These are phyloP conservation scores for Coemansia sp. DNA, from an alignment of 192 early-diverging fungal genomes.

Conservation along the genomic window DNA sequence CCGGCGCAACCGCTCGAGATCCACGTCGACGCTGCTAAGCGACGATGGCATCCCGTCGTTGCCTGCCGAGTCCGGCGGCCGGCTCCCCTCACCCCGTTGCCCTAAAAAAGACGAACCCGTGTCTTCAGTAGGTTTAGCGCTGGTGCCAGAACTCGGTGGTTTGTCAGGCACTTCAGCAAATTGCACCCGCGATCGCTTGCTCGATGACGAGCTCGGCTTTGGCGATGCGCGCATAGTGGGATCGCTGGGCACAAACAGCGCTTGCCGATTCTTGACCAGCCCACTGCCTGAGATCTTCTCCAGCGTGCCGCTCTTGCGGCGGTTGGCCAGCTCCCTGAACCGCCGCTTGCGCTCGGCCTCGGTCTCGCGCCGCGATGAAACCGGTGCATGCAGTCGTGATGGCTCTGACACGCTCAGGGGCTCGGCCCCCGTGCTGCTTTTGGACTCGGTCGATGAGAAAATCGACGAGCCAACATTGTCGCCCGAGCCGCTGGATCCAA, in stretches of 20 bases:
- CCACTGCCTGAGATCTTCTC: conserved; percentile 46
- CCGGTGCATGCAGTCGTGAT: not conserved
- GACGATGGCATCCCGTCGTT: conserved; percentile 18
- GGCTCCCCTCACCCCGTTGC: conserved; percentile 39
- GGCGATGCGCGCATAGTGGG: conserved; percentile 3
- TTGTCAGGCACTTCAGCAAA: conserved; percentile 7
- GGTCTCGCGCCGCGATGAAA: conserved; percentile 12
- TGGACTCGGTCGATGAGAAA: conserved; percentile 33
- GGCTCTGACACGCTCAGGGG: conserved; percentile 3
- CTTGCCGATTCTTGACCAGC: conserved; percentile 37
- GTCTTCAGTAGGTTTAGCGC: too few species aligned
- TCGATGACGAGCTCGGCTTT: not conserved
- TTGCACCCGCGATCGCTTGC: conserved; percentile 10
- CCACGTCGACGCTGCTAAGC: conserved; percentile 18
- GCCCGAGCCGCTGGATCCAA: conserved; percentile 25
- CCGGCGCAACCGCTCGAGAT: conserved; percentile 29
- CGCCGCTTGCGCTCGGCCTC: conserved; percentile 30
- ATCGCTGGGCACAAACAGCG: conserved; percentile 31
- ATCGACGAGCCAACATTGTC: conserved; percentile 41
- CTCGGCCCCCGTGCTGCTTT: conserved; percentile 1
- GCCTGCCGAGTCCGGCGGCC: conserved; percentile 12
- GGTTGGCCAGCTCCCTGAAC: conserved; percentile 33
- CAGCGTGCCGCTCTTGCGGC: conserved; percentile 50
- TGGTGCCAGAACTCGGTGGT: too few species aligned
- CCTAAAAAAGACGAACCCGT: conserved; percentile 45